Evolutionary conservation across 805 yeast genomes (phyloP).

Genomic region (Alloascoidea africana): DNA sequence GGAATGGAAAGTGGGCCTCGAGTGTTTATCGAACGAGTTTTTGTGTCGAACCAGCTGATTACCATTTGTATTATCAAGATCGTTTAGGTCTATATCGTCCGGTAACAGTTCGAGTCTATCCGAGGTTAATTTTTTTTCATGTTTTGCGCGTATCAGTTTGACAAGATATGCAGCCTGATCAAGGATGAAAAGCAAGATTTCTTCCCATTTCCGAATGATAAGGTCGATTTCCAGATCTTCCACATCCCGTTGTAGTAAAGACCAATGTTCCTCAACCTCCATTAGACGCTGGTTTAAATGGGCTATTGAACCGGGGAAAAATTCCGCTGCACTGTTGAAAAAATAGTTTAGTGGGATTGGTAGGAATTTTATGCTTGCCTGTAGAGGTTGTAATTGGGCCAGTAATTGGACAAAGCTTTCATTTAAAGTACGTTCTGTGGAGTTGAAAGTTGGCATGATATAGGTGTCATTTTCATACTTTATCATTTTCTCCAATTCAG

Average conservation of each 20-base stretch:
- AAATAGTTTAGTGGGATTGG: slow-evolving; percentile 1
- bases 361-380: not conserved
- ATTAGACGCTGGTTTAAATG: not conserved
- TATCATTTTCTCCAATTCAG: slow-evolving; percentile 1
- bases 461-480: not conserved
- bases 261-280: slow-evolving; percentile 1
- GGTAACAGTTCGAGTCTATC: too few species aligned
- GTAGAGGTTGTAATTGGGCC: not conserved
- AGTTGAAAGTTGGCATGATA: slow-evolving; percentile 1
- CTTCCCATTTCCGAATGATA: not conserved
- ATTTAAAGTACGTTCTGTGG: not conserved
- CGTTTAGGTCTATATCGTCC: too few species aligned
- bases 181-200: not conserved
- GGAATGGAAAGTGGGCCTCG: too few species aligned
- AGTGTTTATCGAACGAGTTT: too few species aligned
- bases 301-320: not conserved
- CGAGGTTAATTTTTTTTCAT: too few species aligned
- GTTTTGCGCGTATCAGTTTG: too few species aligned
- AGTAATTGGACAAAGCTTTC: not conserved
- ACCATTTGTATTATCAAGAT: too few species aligned
- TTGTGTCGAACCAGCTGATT: too few species aligned
- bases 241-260: not conserved
- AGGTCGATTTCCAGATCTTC: slow-evolving; percentile 1
- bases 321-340: not conserved
- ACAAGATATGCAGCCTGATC: too few species aligned